Percentiles rank a stretch among this genome's conserved stretches.
Conservation (phyloP, 2,329 filamentous ascomycete genomes). For the Pseudogymnoascus sp. region DNA sequence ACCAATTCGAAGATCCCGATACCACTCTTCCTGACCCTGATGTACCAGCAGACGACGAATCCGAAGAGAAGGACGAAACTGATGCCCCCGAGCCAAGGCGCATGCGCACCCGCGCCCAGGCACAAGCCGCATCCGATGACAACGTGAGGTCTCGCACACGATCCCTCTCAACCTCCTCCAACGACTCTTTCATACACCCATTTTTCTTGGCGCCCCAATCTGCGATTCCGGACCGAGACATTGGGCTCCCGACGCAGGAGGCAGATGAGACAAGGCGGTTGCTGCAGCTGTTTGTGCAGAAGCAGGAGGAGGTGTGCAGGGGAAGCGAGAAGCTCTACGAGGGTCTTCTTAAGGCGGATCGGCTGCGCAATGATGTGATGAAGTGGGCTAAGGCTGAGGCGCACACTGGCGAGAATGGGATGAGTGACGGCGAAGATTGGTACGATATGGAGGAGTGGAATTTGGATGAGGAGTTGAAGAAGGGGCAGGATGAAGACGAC, state of each 20-base stretch:
- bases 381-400: constrained; percentile 74
- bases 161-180: constrained; percentile 37
- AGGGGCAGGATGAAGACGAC: constrained; percentile 77
- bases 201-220: constrained; percentile 62
- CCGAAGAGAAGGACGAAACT: constrained; percentile 32
- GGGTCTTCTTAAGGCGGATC: constrained; percentile 66
- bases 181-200: constrained; percentile 60
- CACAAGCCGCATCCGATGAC: constrained; percentile 37
- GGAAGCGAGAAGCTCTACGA: constrained; percentile 61
- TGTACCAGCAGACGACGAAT: background rate
- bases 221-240: constrained; percentile 59
- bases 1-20: constrained; percentile 5
- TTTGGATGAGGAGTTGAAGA: constrained; percentile 66
- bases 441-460: constrained; percentile 79
- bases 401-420: constrained; percentile 61
- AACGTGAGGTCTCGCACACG: constrained; percentile 27
- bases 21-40: constrained; percentile 8
- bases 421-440: constrained; percentile 88
- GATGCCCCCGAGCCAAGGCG: constrained; percentile 40
- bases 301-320: constrained; percentile 77
- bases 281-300: constrained; percentile 72
- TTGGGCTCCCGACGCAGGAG: constrained; percentile 65
- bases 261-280: constrained; percentile 72
- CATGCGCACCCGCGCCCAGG: constrained; percentile 50
- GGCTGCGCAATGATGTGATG: constrained; percentile 63